Percentiles rank a stretch among this genome's conserved stretches.
Conservation (phyloP, 179 eudicot genomes). For the Silene coronaria region DNA sequence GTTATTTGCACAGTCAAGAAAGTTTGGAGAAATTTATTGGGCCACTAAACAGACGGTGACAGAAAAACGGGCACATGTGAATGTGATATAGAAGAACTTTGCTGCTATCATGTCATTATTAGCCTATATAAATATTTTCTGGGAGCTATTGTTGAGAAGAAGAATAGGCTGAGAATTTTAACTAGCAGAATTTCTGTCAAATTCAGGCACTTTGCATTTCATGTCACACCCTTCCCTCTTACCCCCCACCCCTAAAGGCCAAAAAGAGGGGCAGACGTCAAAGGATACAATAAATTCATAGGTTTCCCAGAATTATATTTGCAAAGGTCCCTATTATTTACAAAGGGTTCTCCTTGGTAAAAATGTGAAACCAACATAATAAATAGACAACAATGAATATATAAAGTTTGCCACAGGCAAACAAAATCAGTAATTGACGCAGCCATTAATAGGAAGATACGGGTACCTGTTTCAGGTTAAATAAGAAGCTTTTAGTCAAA, state of each 20-base stretch:
- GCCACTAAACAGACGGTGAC: neutral
- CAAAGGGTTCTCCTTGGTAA: neutral
- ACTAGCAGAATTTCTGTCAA: neutral
- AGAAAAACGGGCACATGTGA: neutral
- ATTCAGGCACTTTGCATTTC: neutral
- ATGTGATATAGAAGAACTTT: neutral
- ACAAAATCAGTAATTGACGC: neutral
- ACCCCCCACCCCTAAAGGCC: neutral
- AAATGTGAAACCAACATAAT: neutral
- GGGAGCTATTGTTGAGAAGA: neutral
- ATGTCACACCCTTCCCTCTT: neutral
- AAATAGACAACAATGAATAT: neutral
- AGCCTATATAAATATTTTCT: neutral
- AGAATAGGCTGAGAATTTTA: neutral
- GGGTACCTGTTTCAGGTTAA: conserved; percentile 87
- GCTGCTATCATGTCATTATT: neutral
- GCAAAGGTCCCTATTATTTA: neutral
- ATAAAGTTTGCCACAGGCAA: neutral
- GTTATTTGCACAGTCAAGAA: neutral
- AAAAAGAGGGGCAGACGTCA: neutral
- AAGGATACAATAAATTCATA: neutral
- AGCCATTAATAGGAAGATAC: neutral
- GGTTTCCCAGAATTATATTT: neutral
- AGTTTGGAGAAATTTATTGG: neutral
- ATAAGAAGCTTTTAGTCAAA: conserved; percentile 77